phyloP scores from a whole-genome alignment of 371 early-diverging fungal genomes.

The Lichtheimia hyalospora region DNA sequence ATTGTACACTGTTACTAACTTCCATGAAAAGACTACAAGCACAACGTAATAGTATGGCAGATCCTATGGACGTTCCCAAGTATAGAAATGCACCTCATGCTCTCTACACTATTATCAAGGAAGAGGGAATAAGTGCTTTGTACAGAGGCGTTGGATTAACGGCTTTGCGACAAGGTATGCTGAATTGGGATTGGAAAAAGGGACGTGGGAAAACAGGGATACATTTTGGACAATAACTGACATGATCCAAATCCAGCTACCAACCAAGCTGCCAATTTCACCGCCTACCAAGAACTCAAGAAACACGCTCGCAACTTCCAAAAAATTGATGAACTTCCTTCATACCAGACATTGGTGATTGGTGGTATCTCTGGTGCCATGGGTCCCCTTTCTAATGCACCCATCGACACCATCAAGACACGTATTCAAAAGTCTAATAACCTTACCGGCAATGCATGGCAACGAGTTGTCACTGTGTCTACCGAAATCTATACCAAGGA shows the following conservation, averaged over 20 bases:
- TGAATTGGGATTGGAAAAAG: slow-evolving; percentile 2
- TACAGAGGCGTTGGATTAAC: slow-evolving; percentile 96
- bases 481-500: slow-evolving; percentile 81
- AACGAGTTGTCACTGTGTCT: slow-evolving; percentile 76
- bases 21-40: slow-evolving; percentile 45
- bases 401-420: slow-evolving; percentile 98
- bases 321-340: slow-evolving; percentile 81
- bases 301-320: slow-evolving; percentile 63
- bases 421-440: slow-evolving; percentile 87
- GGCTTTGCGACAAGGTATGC: slow-evolving; percentile 87
- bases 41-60: slow-evolving; percentile 93
- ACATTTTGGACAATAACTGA: slow-evolving; percentile 6
- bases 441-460: slow-evolving; percentile 75
- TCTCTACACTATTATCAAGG: slow-evolving; percentile 88
- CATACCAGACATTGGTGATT: slow-evolving; percentile 87
- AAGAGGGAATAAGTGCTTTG: slow-evolving; percentile 89
- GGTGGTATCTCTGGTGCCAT: slow-evolving; percentile 96
- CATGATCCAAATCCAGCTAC: slow-evolving; percentile 64
- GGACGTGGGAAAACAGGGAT: slow-evolving; percentile 3
- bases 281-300: slow-evolving; percentile 94
- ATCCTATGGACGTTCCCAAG: slow-evolving; percentile 95
- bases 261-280: slow-evolving; percentile 98
- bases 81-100: slow-evolving; percentile 90
- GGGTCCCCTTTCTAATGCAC: slow-evolving; percentile 96
- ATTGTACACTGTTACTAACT: not conserved